Evolutionary conservation across 2,329 filamentous ascomycete genomes (phyloP), one percentile per base, ranked within the genome.

Genomic region (Coccinonectria pachysandricola): DNA sequence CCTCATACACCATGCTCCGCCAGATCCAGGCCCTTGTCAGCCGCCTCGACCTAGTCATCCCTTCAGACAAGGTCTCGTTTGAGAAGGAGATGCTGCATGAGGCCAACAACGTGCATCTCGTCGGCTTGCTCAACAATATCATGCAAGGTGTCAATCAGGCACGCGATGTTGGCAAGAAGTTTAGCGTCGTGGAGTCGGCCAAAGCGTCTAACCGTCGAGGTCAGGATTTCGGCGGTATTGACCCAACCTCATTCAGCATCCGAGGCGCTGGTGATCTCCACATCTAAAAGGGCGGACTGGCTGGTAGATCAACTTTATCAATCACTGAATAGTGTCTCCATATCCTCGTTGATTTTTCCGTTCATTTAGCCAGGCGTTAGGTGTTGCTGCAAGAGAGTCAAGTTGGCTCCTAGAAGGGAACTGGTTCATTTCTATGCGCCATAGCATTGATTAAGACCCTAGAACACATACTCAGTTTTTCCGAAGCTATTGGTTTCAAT

Each of bases 21-120:
- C 84, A 84, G 37, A 85, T 95, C 37, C 82, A 87, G 46, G 80
- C 87, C 2, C 76, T 95, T 20, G 71, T 94, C 36, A 79, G 79
- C 25, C 80, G 88, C 26, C 69, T 95, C 15, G 80, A 81, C 19
- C 76, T 96, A 11, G 70, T 95, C 28, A 75, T 79, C 4, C 85
- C 88, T 3, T 66, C 78, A 3, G 68, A 83, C 42, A 59, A 65
- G 14, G 63, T 66, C 21, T 65, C 71, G 0, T 83, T 88, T 47
- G 64, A 75, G 15, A 64, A 70, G 17, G 80, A 93, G 52, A 71
- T 82, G 19, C 62, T 79, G 19, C 75, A 79, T 27, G 82, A 94
- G 57, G 67, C 77, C 34, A 91, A 92, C 45, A 85, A 96, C 43
- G 85, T 94, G 15, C 68, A 78, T 28, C 68, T 95, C 3, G 70